phyloP scores from a whole-genome alignment of 164 flowering plant genomes.

The Platanus orientalis region DNA sequence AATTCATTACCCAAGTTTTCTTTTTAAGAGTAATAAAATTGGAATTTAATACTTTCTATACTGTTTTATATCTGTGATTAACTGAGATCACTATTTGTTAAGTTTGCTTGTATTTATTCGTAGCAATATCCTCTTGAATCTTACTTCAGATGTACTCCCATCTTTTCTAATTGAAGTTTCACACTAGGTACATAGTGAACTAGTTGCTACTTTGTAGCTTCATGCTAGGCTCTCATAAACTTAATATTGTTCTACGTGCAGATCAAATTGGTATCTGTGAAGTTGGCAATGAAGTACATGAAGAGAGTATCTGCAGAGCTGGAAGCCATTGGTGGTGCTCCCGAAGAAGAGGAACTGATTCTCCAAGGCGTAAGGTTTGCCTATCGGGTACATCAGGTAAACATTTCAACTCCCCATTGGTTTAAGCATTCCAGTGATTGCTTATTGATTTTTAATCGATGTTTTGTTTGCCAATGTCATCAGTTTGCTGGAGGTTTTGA shows the following conservation, averaged over 20 bases:
- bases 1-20: too few species aligned
- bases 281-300: conserved; percentile 88
- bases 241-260: conserved; percentile 18
- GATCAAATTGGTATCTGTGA: conserved; percentile 94
- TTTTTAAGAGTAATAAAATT: too few species aligned
- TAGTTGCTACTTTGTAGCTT: too few species aligned
- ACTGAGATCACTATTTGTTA: too few species aligned
- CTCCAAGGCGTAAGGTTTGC: conserved; percentile 92
- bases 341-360: conserved; percentile 89
- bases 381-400: conserved; percentile 95
- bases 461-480: not conserved
- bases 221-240: not conserved
- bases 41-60: too few species aligned
- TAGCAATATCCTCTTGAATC: too few species aligned
- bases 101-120: too few species aligned
- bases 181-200: too few species aligned
- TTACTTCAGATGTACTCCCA: too few species aligned
- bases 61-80: too few species aligned
- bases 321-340: conserved; percentile 55
- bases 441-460: not conserved
- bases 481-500: conserved; percentile 99
- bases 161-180: too few species aligned
- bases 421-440: not conserved
- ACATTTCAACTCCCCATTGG: not conserved
- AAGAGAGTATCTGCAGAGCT: conserved; percentile 85